Evolutionary conservation across 1,284 basidiomycete species (phyloP), one percentile per base, ranked within the genome.

Genomic region (Mrakiaceae sp.): DNA sequence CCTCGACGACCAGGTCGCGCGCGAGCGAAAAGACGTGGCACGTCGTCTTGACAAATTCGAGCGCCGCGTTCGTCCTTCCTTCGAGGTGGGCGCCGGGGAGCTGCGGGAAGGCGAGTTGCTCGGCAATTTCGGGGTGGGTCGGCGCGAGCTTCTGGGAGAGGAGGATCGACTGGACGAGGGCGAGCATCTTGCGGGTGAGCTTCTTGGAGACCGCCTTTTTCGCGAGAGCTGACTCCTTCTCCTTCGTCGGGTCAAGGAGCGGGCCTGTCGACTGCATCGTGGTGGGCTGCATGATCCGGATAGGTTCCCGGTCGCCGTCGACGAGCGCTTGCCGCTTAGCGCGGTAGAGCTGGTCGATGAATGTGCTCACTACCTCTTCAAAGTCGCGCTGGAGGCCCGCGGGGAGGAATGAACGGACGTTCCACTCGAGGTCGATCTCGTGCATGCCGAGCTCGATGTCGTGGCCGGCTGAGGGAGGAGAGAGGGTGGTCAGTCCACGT

Each of bases 371-470:
- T 52, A 85, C 81, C 10, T 81, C 75, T 63, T 82, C 81, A 72
- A 98, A 98, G 68, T 92, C 84, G 9, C 81, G 78, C 71, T 95
- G 94, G 46, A 95, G 79, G 5, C 86, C 85, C 0, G 82, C 82
- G 0, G 96, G 95, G 8, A 99, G 83, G 81, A 97, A 98, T 0
- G 84, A 83, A 67, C 87, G 83, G 68, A 98, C 90, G 74, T 98
- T 98, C 94, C 95, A 98, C 67, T 85, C 83, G 88, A 94, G 92
- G 71, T 92, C 88, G 65, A 96, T 80, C 2, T 82, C 77, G 16
- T 88, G 78, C 9, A 61, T 56, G 58, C 84, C 82, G 43, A 62
- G 63, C 52, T 75, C 72, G 66, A 75, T 72, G 54, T 71, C 68
- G 12, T 70, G 53, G 0, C 70, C 61, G 3, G 74, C 65, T 66